Percentiles rank a stretch among this genome's conserved stretches.
phyloP scores from a whole-genome alignment of 257 asterid species.

The Oldenlandia corymbosa region DNA sequence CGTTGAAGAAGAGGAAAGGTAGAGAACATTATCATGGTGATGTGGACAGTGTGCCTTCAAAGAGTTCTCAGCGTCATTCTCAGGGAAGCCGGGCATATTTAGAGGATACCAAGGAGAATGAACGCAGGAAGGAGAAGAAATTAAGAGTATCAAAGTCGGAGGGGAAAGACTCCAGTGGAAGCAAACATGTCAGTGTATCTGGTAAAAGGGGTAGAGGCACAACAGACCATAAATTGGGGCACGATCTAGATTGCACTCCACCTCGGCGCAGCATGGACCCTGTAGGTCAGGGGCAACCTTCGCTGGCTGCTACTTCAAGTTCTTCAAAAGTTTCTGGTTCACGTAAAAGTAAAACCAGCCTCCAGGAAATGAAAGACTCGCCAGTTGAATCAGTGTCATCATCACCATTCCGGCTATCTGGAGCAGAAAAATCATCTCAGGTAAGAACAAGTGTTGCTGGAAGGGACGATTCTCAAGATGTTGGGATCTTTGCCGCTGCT shows the following conservation, averaged over 20 bases:
- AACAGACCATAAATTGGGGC: conserved; percentile 37
- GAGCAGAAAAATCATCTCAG: conserved; percentile 39
- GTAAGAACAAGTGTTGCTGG: conserved; percentile 34
- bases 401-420: conserved; percentile 63
- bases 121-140: conserved; percentile 63
- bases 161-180: conserved; percentile 50
- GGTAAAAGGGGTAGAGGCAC: conserved; percentile 35
- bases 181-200: conserved; percentile 32
- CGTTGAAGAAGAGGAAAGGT: conserved; percentile 53
- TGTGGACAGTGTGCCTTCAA: conserved; percentile 25
- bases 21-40: conserved; percentile 33
- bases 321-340: conserved; percentile 97
- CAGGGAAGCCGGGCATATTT: conserved; percentile 34
- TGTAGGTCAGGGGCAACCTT: conserved; percentile 48
- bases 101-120: conserved; percentile 47
- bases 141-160: conserved; percentile 60
- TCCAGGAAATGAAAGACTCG: conserved; percentile 72
- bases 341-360: conserved; percentile 50
- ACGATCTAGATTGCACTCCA: conserved; percentile 32
- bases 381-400: conserved; percentile 98
- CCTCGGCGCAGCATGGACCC: conserved; percentile 30
- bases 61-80: conserved; percentile 29
- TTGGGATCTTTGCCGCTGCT: conserved; percentile 28
- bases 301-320: conserved; percentile 89
- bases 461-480: conserved; percentile 44